phyloP scores from a whole-genome alignment of 345 rosid species.

The Sonneratia alba region DNA sequence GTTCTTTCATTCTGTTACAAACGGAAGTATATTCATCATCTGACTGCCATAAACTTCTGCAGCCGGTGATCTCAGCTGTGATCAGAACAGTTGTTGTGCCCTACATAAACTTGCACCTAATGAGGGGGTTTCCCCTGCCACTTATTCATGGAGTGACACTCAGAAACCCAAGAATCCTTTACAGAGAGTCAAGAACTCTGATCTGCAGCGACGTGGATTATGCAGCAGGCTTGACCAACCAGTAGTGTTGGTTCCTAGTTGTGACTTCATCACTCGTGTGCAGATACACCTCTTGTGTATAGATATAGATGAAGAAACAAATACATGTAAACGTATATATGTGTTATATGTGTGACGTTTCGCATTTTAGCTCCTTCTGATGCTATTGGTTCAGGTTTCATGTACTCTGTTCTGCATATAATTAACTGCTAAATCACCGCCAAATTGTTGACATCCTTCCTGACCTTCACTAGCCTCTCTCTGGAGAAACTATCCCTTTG shows the following conservation, averaged over 20 bases:
- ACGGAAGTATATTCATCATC: background rate
- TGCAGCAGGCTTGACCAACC: background rate
- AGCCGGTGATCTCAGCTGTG: constrained; percentile 33
- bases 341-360: background rate
- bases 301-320: background rate
- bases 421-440: too few relatives aligned
- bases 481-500: too few relatives aligned
- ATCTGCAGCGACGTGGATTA: constrained; percentile 33
- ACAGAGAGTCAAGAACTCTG: constrained; percentile 21
- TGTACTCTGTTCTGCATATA: too few relatives aligned
- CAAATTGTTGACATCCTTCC: too few relatives aligned
- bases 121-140: constrained; percentile 55
- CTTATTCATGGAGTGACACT: constrained; percentile 33
- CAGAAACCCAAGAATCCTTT: constrained; percentile 34
- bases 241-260: background rate
- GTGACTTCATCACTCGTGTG: background rate
- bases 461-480: too few relatives aligned
- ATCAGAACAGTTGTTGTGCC: constrained; percentile 45
- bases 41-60: constrained; percentile 5
- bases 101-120: constrained; percentile 38
- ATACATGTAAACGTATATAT: background rate
- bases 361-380: too few relatives aligned
- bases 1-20: background rate
- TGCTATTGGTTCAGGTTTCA: too few relatives aligned
- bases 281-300: background rate